Conservation (phyloP, 2,329 filamentous ascomycete species). For the Zasmidium angulare region DNA sequence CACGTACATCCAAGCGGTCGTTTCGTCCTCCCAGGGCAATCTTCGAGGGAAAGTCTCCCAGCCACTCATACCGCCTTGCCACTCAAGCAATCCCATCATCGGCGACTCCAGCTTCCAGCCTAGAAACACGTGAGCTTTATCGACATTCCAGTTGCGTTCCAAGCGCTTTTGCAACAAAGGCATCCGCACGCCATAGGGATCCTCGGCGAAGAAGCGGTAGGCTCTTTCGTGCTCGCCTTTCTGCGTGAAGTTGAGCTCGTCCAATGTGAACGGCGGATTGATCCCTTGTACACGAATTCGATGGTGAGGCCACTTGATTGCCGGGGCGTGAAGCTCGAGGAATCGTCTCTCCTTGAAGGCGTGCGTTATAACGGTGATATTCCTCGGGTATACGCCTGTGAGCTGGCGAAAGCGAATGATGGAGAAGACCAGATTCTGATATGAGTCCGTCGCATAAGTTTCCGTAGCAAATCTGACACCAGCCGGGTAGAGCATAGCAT, state of each 20-base stretch:
- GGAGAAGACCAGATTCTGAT: conserved; percentile 79
- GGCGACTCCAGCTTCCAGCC: conserved; percentile 23
- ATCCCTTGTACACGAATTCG: conserved; percentile 45
- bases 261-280: conserved; percentile 43
- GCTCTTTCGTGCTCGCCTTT: conserved; percentile 39
- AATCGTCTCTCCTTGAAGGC: conserved; percentile 49
- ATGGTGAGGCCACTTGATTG: conserved; percentile 45
- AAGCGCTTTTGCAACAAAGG: conserved; percentile 40
- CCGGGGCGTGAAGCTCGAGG: conserved; percentile 39
- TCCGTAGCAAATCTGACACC: conserved; percentile 22
- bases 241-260: conserved; percentile 38
- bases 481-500: conserved; percentile 18
- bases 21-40: conserved; percentile 29
- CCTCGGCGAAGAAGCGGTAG: conserved; percentile 39
- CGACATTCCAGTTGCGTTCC: conserved; percentile 40
- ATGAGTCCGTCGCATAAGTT: conserved; percentile 70
- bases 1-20: conserved; percentile 10
- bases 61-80: conserved; percentile 31
- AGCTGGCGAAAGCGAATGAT: conserved; percentile 55
- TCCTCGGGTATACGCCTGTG: conserved; percentile 41
- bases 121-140: conserved; percentile 20
- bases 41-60: conserved; percentile 25
- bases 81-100: conserved; percentile 26
- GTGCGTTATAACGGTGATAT: conserved; percentile 47
- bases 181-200: conserved; percentile 40